phyloP scores from a whole-genome alignment of 768 basidiomycete genomes.

The Pleurotus djamor region DNA sequence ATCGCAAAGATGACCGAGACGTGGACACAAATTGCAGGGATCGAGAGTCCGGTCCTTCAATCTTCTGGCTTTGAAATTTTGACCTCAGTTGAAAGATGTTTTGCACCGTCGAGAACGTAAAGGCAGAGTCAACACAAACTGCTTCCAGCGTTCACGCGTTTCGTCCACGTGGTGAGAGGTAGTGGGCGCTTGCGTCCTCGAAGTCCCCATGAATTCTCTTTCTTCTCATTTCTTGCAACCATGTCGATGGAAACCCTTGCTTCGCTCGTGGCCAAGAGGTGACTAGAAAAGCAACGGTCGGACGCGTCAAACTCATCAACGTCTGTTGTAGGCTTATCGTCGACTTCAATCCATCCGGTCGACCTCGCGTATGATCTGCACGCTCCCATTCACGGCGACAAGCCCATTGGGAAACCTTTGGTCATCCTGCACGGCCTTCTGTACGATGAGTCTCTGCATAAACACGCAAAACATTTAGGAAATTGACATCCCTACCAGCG shows the following conservation, averaged over 20 bases:
- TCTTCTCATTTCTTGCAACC: too few relatives aligned
- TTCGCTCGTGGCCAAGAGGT: too few relatives aligned
- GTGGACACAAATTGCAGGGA: too few relatives aligned
- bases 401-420: constrained; percentile 37
- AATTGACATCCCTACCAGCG: constrained; percentile 41
- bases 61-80: neutral
- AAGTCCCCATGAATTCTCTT: neutral
- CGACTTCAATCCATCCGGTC: constrained; percentile 3
- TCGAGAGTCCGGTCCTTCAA: too few relatives aligned
- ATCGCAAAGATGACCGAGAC: too few relatives aligned
- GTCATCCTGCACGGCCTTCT: constrained; percentile 66
- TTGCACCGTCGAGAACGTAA: too few relatives aligned
- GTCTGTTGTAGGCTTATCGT: neutral
- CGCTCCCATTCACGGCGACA: constrained; percentile 15
- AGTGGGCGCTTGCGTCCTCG: neutral
- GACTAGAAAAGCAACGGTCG: too few relatives aligned
- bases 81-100: neutral
- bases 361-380: constrained; percentile 14
- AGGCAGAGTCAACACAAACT: too few relatives aligned
- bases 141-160: neutral
- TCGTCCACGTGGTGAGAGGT: neutral
- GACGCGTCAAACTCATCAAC: neutral
- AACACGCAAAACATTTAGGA: neutral
- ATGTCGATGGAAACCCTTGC: too few relatives aligned
- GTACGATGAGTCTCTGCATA: constrained; percentile 28